These are phyloP conservation scores for Marasmius fiardii DNA, from an alignment of 1,284 basidiomycete genomes.

Conservation along the genomic window DNA sequence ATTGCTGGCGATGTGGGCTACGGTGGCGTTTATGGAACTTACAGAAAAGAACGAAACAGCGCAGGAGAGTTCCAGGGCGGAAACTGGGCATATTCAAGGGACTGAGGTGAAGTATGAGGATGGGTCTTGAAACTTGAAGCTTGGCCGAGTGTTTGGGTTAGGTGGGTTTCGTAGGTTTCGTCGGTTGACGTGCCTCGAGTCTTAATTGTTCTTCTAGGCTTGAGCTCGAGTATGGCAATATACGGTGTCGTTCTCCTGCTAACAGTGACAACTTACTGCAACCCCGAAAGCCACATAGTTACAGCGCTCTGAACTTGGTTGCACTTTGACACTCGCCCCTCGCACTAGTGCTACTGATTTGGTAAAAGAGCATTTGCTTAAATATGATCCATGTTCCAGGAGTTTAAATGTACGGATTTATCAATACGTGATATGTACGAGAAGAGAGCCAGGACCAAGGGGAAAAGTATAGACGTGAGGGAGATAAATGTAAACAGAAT, in stretches of 20 bases:
- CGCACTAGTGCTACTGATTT: not conserved
- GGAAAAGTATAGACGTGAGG: conserved; percentile 15
- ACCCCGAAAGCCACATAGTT: not conserved
- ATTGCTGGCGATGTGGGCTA: conserved; percentile 13
- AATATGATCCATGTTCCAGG: conserved; percentile 5
- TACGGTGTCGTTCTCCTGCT: not conserved
- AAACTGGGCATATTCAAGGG: too few relatives aligned
- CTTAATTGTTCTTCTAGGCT: too few relatives aligned
- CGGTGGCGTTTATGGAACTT: not conserved
- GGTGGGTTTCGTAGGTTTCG: too few relatives aligned
- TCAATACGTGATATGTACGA: conserved; percentile 32
- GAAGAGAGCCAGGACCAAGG: conserved; percentile 22
- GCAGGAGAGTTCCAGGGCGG: not conserved
- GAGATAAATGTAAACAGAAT: conserved; percentile 21
- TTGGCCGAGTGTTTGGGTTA: too few relatives aligned
- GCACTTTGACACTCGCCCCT: not conserved
- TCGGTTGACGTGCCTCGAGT: too few relatives aligned
- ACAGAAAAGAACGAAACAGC: not conserved
- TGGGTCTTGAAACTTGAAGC: too few relatives aligned
- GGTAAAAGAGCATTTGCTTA: not conserved
- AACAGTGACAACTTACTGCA: not conserved
- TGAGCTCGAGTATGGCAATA: too few relatives aligned
- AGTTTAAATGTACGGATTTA: conserved; percentile 24
- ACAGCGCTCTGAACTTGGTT: not conserved
- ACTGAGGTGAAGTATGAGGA: too few relatives aligned